A percentile compares a stretch with the other conserved stretches of the same genome.
These are phyloP conservation scores for Venturia pyrina DNA, from an alignment of 2,329 filamentous ascomycete genomes.

Conservation along the genomic window DNA sequence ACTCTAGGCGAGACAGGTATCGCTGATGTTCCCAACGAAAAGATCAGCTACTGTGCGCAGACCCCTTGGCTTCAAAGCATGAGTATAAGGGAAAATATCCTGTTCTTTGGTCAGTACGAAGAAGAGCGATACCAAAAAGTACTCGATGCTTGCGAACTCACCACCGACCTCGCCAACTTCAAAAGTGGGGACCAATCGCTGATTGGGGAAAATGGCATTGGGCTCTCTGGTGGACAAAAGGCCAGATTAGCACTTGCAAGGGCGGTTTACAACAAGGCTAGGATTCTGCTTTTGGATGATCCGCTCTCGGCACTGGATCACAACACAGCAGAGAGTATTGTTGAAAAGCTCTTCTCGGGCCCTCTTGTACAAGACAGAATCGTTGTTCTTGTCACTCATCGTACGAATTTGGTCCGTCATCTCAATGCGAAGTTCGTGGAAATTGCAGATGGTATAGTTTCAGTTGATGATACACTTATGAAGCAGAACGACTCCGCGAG, in stretches of 20 bases:
- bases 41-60: slow-evolving; percentile 55
- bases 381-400: slow-evolving; percentile 54
- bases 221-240: slow-evolving; percentile 51
- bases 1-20: slow-evolving; percentile 33
- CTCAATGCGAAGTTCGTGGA: slow-evolving; percentile 67
- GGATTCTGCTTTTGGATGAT: slow-evolving; percentile 47
- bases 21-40: slow-evolving; percentile 40
- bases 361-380: slow-evolving; percentile 44
- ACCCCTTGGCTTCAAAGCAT: slow-evolving; percentile 60
- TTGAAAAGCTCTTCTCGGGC: slow-evolving; percentile 46
- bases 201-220: slow-evolving; percentile 52
- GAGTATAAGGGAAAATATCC: slow-evolving; percentile 58
- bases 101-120: slow-evolving; percentile 58
- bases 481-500: slow-evolving; percentile 13
- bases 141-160: slow-evolving; percentile 51
- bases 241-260: slow-evolving; percentile 50
- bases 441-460: slow-evolving; percentile 32
- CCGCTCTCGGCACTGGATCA: slow-evolving; percentile 52
- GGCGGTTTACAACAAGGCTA: slow-evolving; percentile 47
- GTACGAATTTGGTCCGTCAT: slow-evolving; percentile 61
- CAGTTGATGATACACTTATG: neutral
- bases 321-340: slow-evolving; percentile 53
- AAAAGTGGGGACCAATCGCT: slow-evolving; percentile 54
- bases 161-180: slow-evolving; percentile 52
- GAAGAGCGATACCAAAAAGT: slow-evolving; percentile 58